Conservation (phyloP, 495 filamentous ascomycete species). For the Extremus antarcticus region DNA sequence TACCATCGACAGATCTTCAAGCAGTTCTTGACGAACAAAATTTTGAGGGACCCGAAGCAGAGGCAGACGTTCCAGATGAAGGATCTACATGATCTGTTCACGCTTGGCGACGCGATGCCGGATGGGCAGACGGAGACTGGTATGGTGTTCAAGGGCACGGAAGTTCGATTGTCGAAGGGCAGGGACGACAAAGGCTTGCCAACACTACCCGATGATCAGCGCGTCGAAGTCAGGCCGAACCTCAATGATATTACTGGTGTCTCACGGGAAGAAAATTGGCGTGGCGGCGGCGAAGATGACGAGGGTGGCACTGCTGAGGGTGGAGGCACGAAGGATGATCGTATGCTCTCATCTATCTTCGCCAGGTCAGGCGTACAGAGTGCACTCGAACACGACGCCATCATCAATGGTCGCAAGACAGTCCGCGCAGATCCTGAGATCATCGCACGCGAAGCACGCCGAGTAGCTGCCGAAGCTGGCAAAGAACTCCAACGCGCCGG, state of each 20-base stretch:
- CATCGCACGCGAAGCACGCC: constrained; percentile 69
- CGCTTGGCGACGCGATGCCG: constrained; percentile 52
- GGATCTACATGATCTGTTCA: constrained; percentile 85
- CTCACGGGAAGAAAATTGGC: constrained; percentile 31
- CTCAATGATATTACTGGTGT: constrained; percentile 41
- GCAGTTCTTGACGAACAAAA: constrained; percentile 89
- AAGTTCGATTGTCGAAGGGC: constrained; percentile 49
- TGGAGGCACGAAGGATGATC: constrained; percentile 41
- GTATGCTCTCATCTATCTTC: constrained; percentile 80
- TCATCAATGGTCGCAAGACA: constrained; percentile 57
- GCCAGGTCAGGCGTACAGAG: constrained; percentile 72
- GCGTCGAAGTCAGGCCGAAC: background rate
- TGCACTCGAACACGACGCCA: constrained; percentile 78
- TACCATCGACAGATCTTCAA: constrained; percentile 98
- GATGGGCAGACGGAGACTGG: constrained; percentile 70
- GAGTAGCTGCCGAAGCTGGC: constrained; percentile 67
- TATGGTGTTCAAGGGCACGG: constrained; percentile 70
- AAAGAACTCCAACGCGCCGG: constrained; percentile 60
- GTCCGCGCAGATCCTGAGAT: constrained; percentile 57
- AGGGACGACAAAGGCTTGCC: constrained; percentile 12
- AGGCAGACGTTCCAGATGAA: constrained; percentile 72
- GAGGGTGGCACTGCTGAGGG: constrained; percentile 8
- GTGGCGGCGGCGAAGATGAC: constrained; percentile 18
- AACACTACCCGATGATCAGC: constrained; percentile 20
- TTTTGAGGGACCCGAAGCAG: constrained; percentile 83